Percentiles rank a stretch among this genome's conserved stretches.
These are phyloP conservation scores for Myxozyma kluyveri DNA, from an alignment of 805 yeast species.

Conservation along the genomic window DNA sequence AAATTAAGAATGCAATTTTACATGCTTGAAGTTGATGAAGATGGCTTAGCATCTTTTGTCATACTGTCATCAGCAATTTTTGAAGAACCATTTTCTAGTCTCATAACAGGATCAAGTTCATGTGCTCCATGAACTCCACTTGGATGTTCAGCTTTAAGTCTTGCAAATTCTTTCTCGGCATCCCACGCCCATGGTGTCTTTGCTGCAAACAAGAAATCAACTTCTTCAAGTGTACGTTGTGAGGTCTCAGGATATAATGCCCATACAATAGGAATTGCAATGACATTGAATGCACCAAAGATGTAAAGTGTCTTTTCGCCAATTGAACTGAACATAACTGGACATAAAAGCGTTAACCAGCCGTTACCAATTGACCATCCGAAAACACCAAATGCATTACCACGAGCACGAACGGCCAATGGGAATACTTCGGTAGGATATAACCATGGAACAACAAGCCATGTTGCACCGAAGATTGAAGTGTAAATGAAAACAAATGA, in stretches of 20 bases:
- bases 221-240: constrained; percentile 57
- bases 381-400: constrained; percentile 29
- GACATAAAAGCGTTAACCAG: constrained; percentile 39
- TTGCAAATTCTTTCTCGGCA: constrained; percentile 21
- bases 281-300: constrained; percentile 37
- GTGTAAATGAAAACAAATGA: constrained; percentile 42
- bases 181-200: constrained; percentile 25
- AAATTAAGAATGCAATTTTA: too few species aligned
- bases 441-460: constrained; percentile 36
- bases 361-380: constrained; percentile 36
- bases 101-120: background rate
- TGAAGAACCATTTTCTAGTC: background rate
- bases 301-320: constrained; percentile 38
- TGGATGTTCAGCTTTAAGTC: background rate
- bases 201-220: constrained; percentile 51
- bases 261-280: constrained; percentile 36
- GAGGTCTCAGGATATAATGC: constrained; percentile 64
- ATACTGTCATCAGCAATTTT: too few species aligned
- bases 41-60: too few species aligned
- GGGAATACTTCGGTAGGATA: constrained; percentile 37
- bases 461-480: constrained; percentile 38
- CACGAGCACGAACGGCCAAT: constrained; percentile 36
- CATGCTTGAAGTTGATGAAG: too few species aligned
- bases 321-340: constrained; percentile 37
- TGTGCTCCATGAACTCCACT: background rate